These are phyloP conservation scores for Mycena leptocephala DNA, from an alignment of 768 basidiomycete species.

Conservation along the genomic window DNA sequence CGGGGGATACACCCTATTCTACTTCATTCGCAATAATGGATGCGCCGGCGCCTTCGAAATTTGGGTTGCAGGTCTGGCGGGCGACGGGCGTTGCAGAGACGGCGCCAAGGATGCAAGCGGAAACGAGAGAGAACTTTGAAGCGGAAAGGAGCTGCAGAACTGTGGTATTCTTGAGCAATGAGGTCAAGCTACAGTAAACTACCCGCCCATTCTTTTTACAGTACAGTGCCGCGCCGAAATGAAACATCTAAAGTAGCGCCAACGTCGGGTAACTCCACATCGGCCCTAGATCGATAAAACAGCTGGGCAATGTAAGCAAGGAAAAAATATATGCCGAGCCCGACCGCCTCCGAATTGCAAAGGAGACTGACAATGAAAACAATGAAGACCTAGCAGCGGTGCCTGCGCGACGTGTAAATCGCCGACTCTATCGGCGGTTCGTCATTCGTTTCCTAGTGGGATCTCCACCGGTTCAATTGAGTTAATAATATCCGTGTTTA, in stretches of 20 bases:
- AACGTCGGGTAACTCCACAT: not conserved
- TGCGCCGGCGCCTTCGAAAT: slow-evolving; percentile 33
- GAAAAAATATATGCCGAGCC: not conserved
- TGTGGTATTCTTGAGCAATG: not conserved
- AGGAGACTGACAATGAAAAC: not conserved
- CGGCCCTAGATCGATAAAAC: not conserved
- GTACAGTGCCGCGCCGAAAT: not conserved
- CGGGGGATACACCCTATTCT: slow-evolving; percentile 30
- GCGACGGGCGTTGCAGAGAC: slow-evolving; percentile 17
- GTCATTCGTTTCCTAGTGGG: not conserved
- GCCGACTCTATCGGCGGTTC: not conserved
- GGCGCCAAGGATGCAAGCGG: slow-evolving; percentile 15
- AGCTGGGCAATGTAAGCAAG: not conserved
- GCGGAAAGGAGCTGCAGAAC: not conserved
- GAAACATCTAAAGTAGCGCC: slow-evolving; percentile 1
- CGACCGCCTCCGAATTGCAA: not conserved
- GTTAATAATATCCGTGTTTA: not conserved
- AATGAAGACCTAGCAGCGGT: too few relatives aligned
- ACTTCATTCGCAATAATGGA: slow-evolving; percentile 19
- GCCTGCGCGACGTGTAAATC: not conserved
- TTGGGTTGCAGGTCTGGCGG: slow-evolving; percentile 30
- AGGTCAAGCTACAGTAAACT: not conserved
- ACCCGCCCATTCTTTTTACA: not conserved
- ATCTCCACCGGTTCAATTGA: not conserved
- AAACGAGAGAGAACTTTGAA: slow-evolving; percentile 22